Evolutionary conservation across 139 green algal species (phyloP).

Genomic region (Chlamydomonas sp.): DNA sequence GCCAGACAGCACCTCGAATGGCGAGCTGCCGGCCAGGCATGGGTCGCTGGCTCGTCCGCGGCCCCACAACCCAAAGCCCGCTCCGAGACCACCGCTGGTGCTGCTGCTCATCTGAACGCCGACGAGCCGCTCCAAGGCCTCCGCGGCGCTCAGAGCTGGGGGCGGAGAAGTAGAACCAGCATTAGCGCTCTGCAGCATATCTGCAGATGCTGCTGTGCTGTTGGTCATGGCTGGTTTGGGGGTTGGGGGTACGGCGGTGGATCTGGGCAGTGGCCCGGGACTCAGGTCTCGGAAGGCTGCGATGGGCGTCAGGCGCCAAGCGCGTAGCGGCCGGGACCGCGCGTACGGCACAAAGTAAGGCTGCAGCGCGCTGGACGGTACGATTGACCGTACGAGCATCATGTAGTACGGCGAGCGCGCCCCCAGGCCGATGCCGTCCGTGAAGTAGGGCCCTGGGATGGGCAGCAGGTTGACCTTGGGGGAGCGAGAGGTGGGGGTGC

Average conservation of each 20-base stretch:
- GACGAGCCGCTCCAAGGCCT: no score
- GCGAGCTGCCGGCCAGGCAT: not conserved
- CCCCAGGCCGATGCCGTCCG: not conserved
- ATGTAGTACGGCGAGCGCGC: conserved; percentile 23
- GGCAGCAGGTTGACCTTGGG: conserved; percentile 28
- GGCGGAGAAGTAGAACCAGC: no score
- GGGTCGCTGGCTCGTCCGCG: no score
- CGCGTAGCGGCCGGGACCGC: not conserved
- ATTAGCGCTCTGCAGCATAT: no score
- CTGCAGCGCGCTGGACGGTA: conserved; percentile 23
- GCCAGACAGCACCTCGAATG: not conserved
- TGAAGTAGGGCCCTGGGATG: conserved; percentile 24
- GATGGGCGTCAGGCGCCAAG: conserved; percentile 16
- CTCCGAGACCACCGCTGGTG: no score
- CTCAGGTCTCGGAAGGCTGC: not conserved
- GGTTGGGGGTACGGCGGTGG: not conserved
- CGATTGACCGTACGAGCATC: conserved; percentile 43
- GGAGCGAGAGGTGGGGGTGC: not conserved
- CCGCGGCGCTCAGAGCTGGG: no score
- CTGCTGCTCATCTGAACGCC: no score
- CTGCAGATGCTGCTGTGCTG: no score
- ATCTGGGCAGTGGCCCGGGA: not conserved
- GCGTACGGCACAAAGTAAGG: conserved; percentile 20
- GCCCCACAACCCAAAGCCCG: no score
- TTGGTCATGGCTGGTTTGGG: no score